These are phyloP conservation scores for Penicillium sumatraense DNA, from an alignment of 2,329 filamentous ascomycete species.

Conservation along the genomic window DNA sequence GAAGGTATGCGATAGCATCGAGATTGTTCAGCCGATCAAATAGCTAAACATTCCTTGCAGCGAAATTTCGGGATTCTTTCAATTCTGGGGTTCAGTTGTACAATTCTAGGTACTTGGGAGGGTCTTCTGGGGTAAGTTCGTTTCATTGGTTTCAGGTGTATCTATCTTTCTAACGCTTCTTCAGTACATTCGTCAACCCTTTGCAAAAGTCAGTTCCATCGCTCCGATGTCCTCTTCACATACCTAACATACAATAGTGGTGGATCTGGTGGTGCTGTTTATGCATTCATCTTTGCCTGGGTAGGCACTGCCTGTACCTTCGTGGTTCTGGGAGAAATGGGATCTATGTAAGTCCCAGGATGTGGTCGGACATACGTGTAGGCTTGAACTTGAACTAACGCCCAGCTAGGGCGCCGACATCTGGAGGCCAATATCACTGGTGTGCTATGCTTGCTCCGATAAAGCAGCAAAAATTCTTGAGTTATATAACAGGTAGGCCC, in stretches of 20 bases:
- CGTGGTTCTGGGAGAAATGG: constrained; percentile 5
- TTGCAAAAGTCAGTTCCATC: neutral
- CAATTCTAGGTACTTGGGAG: constrained; percentile 28
- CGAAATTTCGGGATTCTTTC: constrained; percentile 27
- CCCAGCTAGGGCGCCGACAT: constrained; percentile 30
- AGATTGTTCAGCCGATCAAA: too few species aligned
- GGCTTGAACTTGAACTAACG: neutral
- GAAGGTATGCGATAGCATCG: constrained; percentile 10
- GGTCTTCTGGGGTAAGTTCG: constrained; percentile 19
- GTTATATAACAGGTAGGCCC: constrained; percentile 34
- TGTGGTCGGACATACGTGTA: neutral
- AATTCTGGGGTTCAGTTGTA: constrained; percentile 27
- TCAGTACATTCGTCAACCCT: neutral
- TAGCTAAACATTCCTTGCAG: constrained; percentile 9
- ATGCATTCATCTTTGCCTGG: constrained; percentile 9
- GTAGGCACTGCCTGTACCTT: constrained; percentile 10
- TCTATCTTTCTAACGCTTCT: neutral
- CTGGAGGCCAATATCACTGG: constrained; percentile 46
- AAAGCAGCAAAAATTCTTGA: constrained; percentile 38
- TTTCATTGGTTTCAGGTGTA: neutral
- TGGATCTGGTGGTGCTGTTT: constrained; percentile 7
- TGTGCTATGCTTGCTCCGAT: constrained; percentile 44
- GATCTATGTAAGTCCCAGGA: constrained; percentile 3
- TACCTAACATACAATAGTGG: constrained; percentile 3
- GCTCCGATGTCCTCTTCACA: neutral